Evolutionary conservation across 1,284 basidiomycete species (phyloP).

Genomic region (Ustilago cynodontis): DNA sequence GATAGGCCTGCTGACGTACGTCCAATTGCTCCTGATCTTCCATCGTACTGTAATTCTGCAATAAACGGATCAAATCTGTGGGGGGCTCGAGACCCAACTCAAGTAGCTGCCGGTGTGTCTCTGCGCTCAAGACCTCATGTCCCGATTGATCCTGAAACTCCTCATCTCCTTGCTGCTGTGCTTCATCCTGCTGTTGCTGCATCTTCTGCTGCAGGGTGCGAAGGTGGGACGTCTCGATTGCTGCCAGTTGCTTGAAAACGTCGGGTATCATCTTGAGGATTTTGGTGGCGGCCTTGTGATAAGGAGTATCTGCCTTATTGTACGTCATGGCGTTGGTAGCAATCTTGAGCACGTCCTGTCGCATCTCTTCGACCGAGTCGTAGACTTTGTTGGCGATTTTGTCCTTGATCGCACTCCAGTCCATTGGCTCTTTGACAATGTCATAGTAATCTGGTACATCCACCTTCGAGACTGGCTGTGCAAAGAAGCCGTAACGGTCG

Average conservation of each 20-base stretch:
- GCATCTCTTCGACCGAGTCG: conserved; percentile 79
- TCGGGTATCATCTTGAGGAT: conserved; percentile 77
- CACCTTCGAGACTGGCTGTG: conserved; percentile 72
- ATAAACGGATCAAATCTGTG: conserved; percentile 31
- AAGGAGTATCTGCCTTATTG: conserved; percentile 81
- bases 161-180: background rate
- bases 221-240: conserved; percentile 42
- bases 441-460: conserved; percentile 94
- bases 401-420: conserved; percentile 79
- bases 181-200: conserved; percentile 7
- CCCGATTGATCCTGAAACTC: too few relatives aligned
- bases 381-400: conserved; percentile 81
- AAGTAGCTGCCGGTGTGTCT: conserved; percentile 14
- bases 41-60: conserved; percentile 45
- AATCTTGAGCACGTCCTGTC: conserved; percentile 87
- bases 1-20: conserved; percentile 43
- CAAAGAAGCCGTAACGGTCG: conserved; percentile 60
- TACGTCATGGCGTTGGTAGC: conserved; percentile 87
- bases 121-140: conserved; percentile 5
- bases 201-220: conserved; percentile 9
- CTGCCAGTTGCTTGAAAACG: conserved; percentile 73
- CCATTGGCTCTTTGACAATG: conserved; percentile 87
- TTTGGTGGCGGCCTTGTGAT: conserved; percentile 80
- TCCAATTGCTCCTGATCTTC: conserved; percentile 19
- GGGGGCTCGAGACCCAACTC: conserved; percentile 56